Percentiles rank a stretch among this genome's conserved stretches.
phyloP scores from a whole-genome alignment of 1,139 yeast genomes.

The Diutina sp. region DNA sequence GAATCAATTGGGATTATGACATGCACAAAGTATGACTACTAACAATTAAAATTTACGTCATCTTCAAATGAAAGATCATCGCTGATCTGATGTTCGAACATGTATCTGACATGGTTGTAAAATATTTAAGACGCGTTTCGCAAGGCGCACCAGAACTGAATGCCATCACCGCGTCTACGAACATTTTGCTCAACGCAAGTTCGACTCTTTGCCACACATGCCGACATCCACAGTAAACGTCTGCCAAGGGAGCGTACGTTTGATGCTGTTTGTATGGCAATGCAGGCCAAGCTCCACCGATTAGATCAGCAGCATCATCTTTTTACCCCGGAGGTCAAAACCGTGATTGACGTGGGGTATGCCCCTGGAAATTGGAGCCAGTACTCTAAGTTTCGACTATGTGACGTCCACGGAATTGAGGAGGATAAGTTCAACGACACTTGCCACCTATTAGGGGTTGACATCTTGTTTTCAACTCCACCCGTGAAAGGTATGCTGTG shows the following conservation, averaged over 20 bases:
- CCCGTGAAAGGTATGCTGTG: conserved; percentile 64
- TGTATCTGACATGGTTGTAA: too few relatives aligned
- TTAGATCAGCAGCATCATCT: not conserved
- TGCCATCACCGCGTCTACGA: not conserved
- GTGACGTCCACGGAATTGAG: conserved; percentile 15
- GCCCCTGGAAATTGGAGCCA: conserved; percentile 97
- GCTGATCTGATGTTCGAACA: too few relatives aligned
- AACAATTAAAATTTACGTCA: too few relatives aligned
- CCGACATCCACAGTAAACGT: not conserved
- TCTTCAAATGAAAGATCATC: too few relatives aligned
- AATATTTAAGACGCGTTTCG: not conserved
- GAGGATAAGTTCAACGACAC: conserved; percentile 39
- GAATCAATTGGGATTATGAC: not conserved
- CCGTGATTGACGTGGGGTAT: conserved; percentile 42
- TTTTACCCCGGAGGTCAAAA: not conserved
- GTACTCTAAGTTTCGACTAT: conserved; percentile 37
- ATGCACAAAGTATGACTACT: too few relatives aligned
- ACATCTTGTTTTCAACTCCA: conserved; percentile 65
- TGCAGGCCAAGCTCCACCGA: conserved; percentile 1
- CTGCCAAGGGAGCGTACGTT: not conserved
- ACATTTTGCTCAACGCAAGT: not conserved
- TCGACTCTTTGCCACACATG: not conserved
- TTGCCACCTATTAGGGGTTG: conserved; percentile 76
- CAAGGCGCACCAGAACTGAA: not conserved
- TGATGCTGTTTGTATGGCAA: not conserved